phyloP scores from a whole-genome alignment of 768 basidiomycete species.

The Rhodotorula kratochvilovae region DNA sequence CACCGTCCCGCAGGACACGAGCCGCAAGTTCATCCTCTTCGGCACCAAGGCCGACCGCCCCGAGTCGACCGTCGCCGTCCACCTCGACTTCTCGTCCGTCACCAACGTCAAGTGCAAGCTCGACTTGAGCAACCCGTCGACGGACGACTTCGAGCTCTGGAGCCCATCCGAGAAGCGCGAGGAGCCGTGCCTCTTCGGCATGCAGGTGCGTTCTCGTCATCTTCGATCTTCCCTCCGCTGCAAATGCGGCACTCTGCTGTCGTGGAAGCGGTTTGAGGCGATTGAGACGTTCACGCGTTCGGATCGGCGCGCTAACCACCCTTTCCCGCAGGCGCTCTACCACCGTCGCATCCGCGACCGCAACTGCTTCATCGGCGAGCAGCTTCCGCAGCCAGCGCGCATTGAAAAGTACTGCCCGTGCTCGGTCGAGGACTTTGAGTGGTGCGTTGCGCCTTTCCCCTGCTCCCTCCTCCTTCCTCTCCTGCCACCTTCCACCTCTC shows the following conservation, averaged over 20 bases:
- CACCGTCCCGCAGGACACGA: constrained; percentile 84
- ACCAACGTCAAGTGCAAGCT: constrained; percentile 68
- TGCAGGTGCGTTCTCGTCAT: constrained; percentile 57
- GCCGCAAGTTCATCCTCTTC: constrained; percentile 80
- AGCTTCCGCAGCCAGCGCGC: constrained; percentile 56
- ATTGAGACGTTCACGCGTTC: too few species aligned
- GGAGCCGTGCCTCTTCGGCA: constrained; percentile 85
- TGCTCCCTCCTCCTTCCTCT: not conserved
- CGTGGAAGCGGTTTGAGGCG: too few species aligned
- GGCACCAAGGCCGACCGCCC: constrained; percentile 57
- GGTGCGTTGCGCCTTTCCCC: constrained; percentile 61
- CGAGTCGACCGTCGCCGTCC: constrained; percentile 61
- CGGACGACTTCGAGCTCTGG: constrained; percentile 97
- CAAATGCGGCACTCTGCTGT: too few species aligned
- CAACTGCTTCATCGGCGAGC: constrained; percentile 76
- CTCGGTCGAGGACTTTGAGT: constrained; percentile 77
- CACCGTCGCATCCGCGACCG: constrained; percentile 74
- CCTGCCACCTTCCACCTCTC: too few species aligned
- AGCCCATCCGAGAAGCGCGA: constrained; percentile 83
- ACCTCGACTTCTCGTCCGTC: constrained; percentile 81
- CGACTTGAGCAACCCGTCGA: constrained; percentile 56
- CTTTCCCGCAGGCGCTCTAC: constrained; percentile 65
- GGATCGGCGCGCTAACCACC: not conserved
- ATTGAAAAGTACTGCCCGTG: constrained; percentile 72
- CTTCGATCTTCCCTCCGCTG: too few species aligned